Evolutionary conservation across 2,329 filamentous ascomycete genomes (phyloP), one percentile per base, ranked within the genome.

Genomic region (Samsoniella hepiali): DNA sequence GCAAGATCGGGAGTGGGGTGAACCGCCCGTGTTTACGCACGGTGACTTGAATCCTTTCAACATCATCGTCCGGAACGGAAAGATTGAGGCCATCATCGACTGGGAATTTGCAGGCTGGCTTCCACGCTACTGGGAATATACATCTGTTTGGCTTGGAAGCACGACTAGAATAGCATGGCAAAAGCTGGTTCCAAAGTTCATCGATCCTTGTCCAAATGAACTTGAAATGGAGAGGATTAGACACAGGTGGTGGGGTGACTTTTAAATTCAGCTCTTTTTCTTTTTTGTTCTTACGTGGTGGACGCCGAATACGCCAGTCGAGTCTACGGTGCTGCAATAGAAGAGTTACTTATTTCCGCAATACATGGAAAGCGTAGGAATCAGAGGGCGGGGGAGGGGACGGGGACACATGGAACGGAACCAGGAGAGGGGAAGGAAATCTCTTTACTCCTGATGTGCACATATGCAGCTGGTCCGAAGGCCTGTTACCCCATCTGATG

Each of bases 51-150:
- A 59, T 5, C 67, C 69, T 8, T 68, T 69, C 42, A 74, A 74
- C 47, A 72, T 73, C 27, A 70, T 74, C 1, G 66, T 74, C 6
- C 65, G 63, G 5, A 22, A 63, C 6, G 69, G 70, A 11, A 70
- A 68, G 10, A 64, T 74, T 8, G 67, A 64, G 40, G 71, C 69
- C 2, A 69, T 73, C 29, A 68, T 75, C 50, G 72, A 74, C 54
- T 74, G 71, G 72, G 72, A 54, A 3, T 72, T 72, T 66, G 65
- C 76, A 2, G 76, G 76, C 58, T 75, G 72, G 70, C 72, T 72
- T 64, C 73, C 71, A 1, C 69, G 73, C 55, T 73, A 73, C 60
- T 74, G 71, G 72, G 72, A 74, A 58, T 72, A 69, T n/a, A 71
- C 69, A 2, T 61, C 58, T 36, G 38, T 45, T 17, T 61, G 58